Percentiles rank a stretch among this genome's conserved stretches.
Evolutionary conservation across 345 rosid species (phyloP).

Genomic region (Camelina sativa): DNA sequence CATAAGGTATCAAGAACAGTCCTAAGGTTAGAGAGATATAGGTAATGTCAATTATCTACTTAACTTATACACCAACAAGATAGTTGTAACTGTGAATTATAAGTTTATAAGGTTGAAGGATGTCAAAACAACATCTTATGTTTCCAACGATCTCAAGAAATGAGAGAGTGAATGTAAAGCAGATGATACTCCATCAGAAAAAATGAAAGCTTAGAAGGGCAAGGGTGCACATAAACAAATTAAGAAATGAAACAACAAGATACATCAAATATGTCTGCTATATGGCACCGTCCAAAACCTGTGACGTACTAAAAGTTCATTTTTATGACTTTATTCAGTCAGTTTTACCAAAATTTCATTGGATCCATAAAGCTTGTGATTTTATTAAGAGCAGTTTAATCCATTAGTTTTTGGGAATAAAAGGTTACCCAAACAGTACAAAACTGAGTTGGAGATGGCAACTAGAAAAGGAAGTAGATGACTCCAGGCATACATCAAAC

Average conservation of each 20-base stretch:
- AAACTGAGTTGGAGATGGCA: conserved; percentile 7
- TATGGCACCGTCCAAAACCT: neutral
- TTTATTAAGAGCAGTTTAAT: neutral
- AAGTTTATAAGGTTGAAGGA: conserved; percentile 6
- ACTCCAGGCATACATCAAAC: neutral
- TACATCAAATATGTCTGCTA: conserved; percentile 4
- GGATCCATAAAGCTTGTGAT: conserved; percentile 8
- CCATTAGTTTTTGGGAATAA: neutral
- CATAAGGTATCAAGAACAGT: conserved; percentile 10
- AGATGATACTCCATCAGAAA: conserved; percentile 7
- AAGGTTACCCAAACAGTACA: neutral
- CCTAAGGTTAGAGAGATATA: neutral
- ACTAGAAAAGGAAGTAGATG: conserved; percentile 1
- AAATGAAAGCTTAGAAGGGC: neutral
- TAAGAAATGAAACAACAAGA: neutral
- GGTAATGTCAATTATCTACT: conserved; percentile 6
- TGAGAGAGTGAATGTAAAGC: conserved; percentile 1
- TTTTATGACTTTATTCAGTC: neutral
- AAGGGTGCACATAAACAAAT: conserved; percentile 2
- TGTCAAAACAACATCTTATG: neutral
- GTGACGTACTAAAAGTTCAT: neutral
- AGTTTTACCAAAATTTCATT: neutral
- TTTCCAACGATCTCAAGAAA: conserved; percentile 14
- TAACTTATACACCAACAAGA: conserved; percentile 19
- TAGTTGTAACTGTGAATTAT: conserved; percentile 13